phyloP scores from a whole-genome alignment of 495 filamentous ascomycete genomes.

The Penicillium paxilli region DNA sequence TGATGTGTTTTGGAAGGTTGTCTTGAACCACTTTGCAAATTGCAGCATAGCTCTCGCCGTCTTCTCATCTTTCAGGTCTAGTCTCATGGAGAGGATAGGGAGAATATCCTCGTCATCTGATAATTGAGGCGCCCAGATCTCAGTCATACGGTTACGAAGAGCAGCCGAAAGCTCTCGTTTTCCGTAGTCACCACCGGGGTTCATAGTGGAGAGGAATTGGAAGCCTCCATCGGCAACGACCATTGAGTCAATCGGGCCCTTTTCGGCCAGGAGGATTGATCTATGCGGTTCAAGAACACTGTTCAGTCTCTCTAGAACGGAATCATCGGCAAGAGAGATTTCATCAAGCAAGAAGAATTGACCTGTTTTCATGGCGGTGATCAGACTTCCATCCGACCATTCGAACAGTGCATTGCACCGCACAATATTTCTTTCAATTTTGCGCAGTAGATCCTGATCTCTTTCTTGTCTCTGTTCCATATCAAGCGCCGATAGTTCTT shows the following conservation, averaged over 20 bases:
- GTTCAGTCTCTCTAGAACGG: slow-evolving; percentile 93
- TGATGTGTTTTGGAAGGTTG: slow-evolving; percentile 69
- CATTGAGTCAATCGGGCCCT: slow-evolving; percentile 78
- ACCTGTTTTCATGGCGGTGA: slow-evolving; percentile 88
- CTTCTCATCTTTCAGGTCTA: slow-evolving; percentile 53
- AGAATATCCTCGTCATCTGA: slow-evolving; percentile 81
- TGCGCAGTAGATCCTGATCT: slow-evolving; percentile 49
- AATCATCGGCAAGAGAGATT: slow-evolving; percentile 97
- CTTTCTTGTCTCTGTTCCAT: slow-evolving; percentile 33
- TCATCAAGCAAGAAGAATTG: slow-evolving; percentile 94
- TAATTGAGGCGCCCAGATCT: slow-evolving; percentile 91
- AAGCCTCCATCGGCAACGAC: slow-evolving; percentile 79
- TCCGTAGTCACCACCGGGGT: slow-evolving; percentile 96
- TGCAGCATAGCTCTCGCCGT: slow-evolving; percentile 63
- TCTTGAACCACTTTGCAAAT: slow-evolving; percentile 91
- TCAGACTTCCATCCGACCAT: slow-evolving; percentile 94
- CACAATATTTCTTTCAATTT: slow-evolving; percentile 59
- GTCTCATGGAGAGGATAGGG: slow-evolving; percentile 79
- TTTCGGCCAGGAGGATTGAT: slow-evolving; percentile 88
- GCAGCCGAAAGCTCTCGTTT: slow-evolving; percentile 96
- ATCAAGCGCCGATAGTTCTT: slow-evolving; percentile 43
- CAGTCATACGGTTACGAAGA: slow-evolving; percentile 93
- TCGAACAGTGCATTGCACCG: slow-evolving; percentile 86
- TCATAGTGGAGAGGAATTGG: slow-evolving; percentile 98
- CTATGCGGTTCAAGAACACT: slow-evolving; percentile 92